Evolutionary conservation across 208 protist species (phyloP), one percentile per base, ranked within the genome.

Genomic region (Naegleria gruberi): DNA sequence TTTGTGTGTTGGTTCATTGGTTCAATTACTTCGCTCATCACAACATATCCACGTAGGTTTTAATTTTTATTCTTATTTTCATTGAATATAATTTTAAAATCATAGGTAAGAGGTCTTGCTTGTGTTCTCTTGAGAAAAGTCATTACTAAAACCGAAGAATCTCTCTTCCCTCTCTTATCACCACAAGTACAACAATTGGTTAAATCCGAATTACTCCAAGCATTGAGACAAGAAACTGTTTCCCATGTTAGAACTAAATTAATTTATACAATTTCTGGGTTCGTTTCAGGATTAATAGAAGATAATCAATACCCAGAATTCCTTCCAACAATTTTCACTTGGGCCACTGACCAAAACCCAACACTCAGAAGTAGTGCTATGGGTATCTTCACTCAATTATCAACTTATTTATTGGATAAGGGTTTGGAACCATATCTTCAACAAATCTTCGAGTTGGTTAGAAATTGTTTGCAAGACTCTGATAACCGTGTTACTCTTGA

Each of bases 331-430:
- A 87, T 87, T 30, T 87, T 87, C 45, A 57, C 57, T 1, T 65
- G 45, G 84, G 84, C 45, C 41, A 30, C 1, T 1, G 34, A 23
- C 12, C 26, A 7, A 89, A 34, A 23, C 81, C 10, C 51, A n/a
- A 46, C 30, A 3, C 7, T 77, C 12, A 57, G 46, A 74, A 41
- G 41, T 30, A 74, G n/a, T 44, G 85, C 85, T n/a, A 34, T 89
- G 44, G 34, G 34, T 44, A 74, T 89, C 6, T 89, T 89, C 37
- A 89, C 37, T 74, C 85, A 89, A 74, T 43, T 89, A 19, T 15
- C 85, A 40, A 55, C 83, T 57, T 46, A 55, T 43, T 74, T 89
- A 30, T 89, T 89, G 7, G 6, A 41, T 19, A 89, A 73, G 23
- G 85, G 34, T 15, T 34, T 87, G 55, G 83, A 34, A 19, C 43